Conservation (phyloP, 768 basidiomycete genomes). For the Tulasnella calospora region DNA sequence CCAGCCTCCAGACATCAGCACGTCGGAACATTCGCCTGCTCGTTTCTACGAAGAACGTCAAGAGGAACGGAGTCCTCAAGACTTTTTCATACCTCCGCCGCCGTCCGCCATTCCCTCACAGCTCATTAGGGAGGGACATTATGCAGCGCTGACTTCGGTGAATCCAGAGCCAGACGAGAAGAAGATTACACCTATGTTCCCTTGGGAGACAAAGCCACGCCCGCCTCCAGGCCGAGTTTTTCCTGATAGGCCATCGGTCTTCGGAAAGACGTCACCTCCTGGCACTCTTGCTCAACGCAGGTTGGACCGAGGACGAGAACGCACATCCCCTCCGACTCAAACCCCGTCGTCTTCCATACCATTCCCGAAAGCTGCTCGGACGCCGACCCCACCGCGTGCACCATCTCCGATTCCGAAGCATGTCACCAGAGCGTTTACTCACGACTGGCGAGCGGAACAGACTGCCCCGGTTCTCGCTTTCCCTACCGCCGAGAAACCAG, state of each 20-base stretch:
- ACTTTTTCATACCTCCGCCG: conserved; percentile 59
- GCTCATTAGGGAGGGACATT: conserved; percentile 66
- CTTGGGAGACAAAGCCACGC: conserved; percentile 86
- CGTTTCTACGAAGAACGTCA: not conserved
- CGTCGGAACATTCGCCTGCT: conserved; percentile 11
- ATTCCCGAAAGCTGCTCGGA: not conserved
- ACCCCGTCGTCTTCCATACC: not conserved
- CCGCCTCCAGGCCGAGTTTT: conserved; percentile 66
- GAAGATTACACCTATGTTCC: conserved; percentile 77
- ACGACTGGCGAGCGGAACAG: conserved; percentile 17
- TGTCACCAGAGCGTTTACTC: not conserved
- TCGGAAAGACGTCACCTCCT: conserved; percentile 42
- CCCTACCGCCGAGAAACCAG: conserved; percentile 39
- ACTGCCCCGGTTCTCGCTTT: conserved; percentile 12
- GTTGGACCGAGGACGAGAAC: not conserved
- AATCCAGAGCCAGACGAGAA: conserved; percentile 58
- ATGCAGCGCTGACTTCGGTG: conserved; percentile 49
- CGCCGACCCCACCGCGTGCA: not conserved
- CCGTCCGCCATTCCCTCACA: conserved; percentile 60
- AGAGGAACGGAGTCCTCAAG: conserved; percentile 29
- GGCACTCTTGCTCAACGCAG: conserved; percentile 28
- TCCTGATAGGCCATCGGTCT: conserved; percentile 40
- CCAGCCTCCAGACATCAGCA: not conserved
- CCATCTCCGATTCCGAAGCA: not conserved
- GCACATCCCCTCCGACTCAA: conserved; percentile 30